Base-by-base conservation (phyloP, 257 asterid genomes). In the Solanum lycopersicoides region DNA sequence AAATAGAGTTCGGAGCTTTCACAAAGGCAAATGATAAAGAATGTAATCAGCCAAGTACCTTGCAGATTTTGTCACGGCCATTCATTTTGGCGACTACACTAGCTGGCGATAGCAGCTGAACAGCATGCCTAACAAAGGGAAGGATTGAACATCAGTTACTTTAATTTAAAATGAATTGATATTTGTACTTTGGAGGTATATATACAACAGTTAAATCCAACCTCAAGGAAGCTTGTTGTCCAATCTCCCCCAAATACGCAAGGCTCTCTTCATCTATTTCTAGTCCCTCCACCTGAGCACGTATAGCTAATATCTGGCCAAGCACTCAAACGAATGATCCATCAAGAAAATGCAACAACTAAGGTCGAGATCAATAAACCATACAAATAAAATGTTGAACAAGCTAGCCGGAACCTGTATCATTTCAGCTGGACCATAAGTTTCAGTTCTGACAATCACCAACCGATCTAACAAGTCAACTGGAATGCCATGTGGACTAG, bases 351-450 rank as follows among this genome's bases (percentile, higher is more conserved):
- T 79, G 47, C 28, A 23, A 79, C 42, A 41, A 41, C 13, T 30
- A 11, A 83, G 14, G 72, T 86, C 4, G n/a, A 84, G 53, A 28
- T 20, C 79, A 86, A 15, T 73, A 75, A 56, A 35, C 30, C 74
- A 18, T 82, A 74, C 35, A 30, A 60, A 28, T 23, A 63, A 28
- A 56, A 32, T 25, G 85, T 44, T 2, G 87, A 14, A 66, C 16
- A 9, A 82, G 28, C 69, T 28, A 50, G 77, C 41, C 53, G 30
- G 20, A 83, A 95, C 99, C 99, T 97, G 98, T 89, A 97, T 96
- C 99, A 94, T 96, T 91, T 97, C 99, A 44, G 98, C 96, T 7
- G 99, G 98, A 65, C 99, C 98, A 85, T 97, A 96, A 30, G 97
- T 97, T 92, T 92, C 96, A 2, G 99, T 97, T 89, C 99, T 94